Base-by-base conservation (phyloP, 2,329 filamentous ascomycete genomes). In the Aspergillus tamarii region DNA sequence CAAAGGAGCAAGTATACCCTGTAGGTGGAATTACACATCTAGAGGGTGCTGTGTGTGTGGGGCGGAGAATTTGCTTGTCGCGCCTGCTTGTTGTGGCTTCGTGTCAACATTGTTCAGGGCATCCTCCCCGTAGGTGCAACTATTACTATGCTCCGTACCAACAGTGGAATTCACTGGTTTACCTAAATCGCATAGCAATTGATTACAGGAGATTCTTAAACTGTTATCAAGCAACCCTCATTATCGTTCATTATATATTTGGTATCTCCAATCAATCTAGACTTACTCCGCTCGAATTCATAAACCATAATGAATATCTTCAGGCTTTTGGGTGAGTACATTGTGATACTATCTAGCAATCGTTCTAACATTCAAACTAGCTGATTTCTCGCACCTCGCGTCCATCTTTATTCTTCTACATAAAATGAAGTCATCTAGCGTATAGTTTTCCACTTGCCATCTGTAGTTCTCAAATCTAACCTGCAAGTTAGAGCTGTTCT, bases 361-460 rank as follows among this genome's bases (percentile, higher is more conserved):
- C 9, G 36, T 62, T 60, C 70, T 73, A 61, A 73, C 61, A 39
- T 55, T 60, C 62, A 71, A 30, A 21, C 41, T 61, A 97, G 94
- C 89, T 83, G 95, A 99, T 85, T 88, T 99, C 78, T 97, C 93
- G 84, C 95, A 99, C 85, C 83, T 99, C 73, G 85, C 91, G 68
- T 98, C 94, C 60, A 97, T 99, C 77, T 85, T 97, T 73, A 97
- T 99, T 73, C 85, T 99, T 66, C 85, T 99, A 67, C 93, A 96
- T 78, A 99, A 99, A 85, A 99, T 99, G 93, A 89, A 90, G 73
- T 88, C 91, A 76, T 89, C 95, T 53, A 96, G 92, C 77, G 94
- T 97, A 84, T 66, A 89, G 80, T 23, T 39, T 55, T 32, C 19
- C 57, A 4, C 32, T 30, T 26, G 9, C 45, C 23, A 45, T 32